These are phyloP conservation scores for Teratosphaeria destructans DNA, from an alignment of 2,329 filamentous ascomycete genomes.

Conservation along the genomic window DNA sequence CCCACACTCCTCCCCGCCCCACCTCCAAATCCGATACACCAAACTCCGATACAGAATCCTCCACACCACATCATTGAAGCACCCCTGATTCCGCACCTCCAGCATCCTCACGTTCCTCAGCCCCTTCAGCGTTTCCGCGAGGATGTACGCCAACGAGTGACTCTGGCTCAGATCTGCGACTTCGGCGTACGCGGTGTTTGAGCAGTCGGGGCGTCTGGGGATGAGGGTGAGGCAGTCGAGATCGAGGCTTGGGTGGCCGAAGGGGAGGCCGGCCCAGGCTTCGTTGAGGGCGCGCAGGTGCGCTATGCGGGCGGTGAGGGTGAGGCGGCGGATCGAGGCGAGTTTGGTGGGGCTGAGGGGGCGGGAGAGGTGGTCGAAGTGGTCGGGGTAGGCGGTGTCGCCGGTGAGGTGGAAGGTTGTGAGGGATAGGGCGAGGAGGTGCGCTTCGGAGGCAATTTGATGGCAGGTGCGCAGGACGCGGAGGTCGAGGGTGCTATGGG, in stretches of 20 bases:
- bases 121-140: constrained; percentile 26
- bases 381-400: constrained; percentile 14
- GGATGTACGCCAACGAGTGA: constrained; percentile 27
- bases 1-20: constrained; percentile 23
- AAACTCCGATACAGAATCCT: constrained; percentile 23
- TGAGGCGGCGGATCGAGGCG: constrained; percentile 22
- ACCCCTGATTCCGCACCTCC: constrained; percentile 22
- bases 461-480: neutral
- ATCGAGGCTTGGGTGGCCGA: constrained; percentile 20
- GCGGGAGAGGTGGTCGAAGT: constrained; percentile 16
- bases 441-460: constrained; percentile 12
- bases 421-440: constrained; percentile 21
- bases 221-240: constrained; percentile 24
- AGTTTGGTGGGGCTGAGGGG: constrained; percentile 13
- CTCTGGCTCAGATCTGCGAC: constrained; percentile 26
- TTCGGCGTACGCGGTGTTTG: constrained; percentile 20
- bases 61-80: constrained; percentile 26
- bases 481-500: constrained; percentile 6
- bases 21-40: constrained; percentile 25
- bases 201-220: constrained; percentile 22
- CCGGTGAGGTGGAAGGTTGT: constrained; percentile 21
- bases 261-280: constrained; percentile 24
- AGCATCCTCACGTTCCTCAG: constrained; percentile 20
- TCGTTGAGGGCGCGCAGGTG: constrained; percentile 26
- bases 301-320: constrained; percentile 22